Conservation (phyloP, 768 basidiomycete species). For the Filobasidium wieringae region DNA sequence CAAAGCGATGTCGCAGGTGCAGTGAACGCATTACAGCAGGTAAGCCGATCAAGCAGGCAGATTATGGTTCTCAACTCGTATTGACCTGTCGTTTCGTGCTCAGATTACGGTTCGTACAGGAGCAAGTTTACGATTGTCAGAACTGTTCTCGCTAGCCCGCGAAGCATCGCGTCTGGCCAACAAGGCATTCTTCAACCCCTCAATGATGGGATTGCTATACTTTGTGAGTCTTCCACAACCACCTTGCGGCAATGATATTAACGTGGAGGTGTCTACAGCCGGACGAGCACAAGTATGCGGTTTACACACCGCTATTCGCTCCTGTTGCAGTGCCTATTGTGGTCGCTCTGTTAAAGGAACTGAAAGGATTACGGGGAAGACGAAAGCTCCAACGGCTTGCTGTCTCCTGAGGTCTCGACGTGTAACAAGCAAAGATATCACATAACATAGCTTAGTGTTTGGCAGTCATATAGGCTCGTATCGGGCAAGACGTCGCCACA, state of each 20-base stretch:
- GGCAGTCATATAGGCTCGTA: no score
- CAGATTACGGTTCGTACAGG: neutral
- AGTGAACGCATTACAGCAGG: slow-evolving; percentile 60
- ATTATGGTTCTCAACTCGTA: no score
- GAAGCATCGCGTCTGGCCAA: slow-evolving; percentile 24
- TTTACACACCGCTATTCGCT: slow-evolving; percentile 90
- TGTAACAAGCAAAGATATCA: no score
- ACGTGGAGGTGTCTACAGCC: slow-evolving; percentile 42
- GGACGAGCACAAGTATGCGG: slow-evolving; percentile 91
- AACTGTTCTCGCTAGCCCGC: neutral
- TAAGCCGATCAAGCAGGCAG: slow-evolving; percentile 36
- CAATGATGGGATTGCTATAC: slow-evolving; percentile 89
- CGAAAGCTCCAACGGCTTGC: no score
- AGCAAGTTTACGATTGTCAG: neutral
- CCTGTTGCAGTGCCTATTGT: slow-evolving; percentile 74
- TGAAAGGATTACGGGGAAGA: slow-evolving; percentile 50
- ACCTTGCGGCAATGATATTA: neutral
- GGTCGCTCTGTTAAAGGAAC: slow-evolving; percentile 60
- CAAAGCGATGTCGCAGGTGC: slow-evolving; percentile 58
- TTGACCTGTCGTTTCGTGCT: no score
- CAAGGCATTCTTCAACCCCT: slow-evolving; percentile 89
- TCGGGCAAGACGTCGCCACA: no score
- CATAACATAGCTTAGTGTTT: no score
- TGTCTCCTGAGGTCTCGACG: no score
- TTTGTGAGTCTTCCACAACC: slow-evolving; percentile 44